A percentile compares a stretch with the other conserved stretches of the same genome.
Conservation (phyloP, 441 rosid species). For the Bocquillonia castaneifolia region DNA sequence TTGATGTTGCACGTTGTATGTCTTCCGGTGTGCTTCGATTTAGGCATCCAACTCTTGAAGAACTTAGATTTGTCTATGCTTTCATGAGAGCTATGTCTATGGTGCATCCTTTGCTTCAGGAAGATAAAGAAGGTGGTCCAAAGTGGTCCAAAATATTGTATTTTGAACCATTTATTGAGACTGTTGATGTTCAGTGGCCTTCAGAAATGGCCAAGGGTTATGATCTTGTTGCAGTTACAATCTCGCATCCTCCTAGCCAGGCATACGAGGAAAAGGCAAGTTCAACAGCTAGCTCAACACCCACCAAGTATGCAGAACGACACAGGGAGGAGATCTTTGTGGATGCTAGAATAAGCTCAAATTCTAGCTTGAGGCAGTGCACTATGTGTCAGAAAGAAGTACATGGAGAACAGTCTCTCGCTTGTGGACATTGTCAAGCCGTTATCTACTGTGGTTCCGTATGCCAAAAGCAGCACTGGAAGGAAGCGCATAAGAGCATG, state of each 20-base stretch:
- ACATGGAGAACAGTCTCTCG: conserved; percentile 32
- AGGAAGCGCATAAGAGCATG: conserved; percentile 35
- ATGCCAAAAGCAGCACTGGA: conserved; percentile 48
- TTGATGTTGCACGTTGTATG: conserved; percentile 53
- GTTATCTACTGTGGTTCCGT: conserved; percentile 34
- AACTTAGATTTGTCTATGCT: conserved; percentile 61
- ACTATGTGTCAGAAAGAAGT: conserved; percentile 39
- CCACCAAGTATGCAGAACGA: conserved; percentile 41
- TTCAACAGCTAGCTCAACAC: conserved; percentile 40
- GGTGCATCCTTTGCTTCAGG: conserved; percentile 59
- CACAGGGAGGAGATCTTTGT: conserved; percentile 31
- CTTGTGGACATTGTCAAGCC: conserved; percentile 37
- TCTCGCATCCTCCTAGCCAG: conserved; percentile 59
- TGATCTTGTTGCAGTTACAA: conserved; percentile 61
- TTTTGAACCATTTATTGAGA: conserved; percentile 64
- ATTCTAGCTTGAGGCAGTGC: conserved; percentile 33
- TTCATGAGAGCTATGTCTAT: conserved; percentile 55
- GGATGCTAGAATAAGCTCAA: conserved; percentile 31
- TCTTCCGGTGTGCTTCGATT: conserved; percentile 48
- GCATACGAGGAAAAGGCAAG: conserved; percentile 46
- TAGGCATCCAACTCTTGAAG: conserved; percentile 57
- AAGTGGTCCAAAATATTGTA: conserved; percentile 37
- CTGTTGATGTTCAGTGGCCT: conserved; percentile 76
- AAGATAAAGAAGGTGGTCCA: conserved; percentile 46
- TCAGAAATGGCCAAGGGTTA: conserved; percentile 47